These are phyloP conservation scores for Earliella scabrosa DNA, from an alignment of 1,284 basidiomycete species.

Conservation along the genomic window DNA sequence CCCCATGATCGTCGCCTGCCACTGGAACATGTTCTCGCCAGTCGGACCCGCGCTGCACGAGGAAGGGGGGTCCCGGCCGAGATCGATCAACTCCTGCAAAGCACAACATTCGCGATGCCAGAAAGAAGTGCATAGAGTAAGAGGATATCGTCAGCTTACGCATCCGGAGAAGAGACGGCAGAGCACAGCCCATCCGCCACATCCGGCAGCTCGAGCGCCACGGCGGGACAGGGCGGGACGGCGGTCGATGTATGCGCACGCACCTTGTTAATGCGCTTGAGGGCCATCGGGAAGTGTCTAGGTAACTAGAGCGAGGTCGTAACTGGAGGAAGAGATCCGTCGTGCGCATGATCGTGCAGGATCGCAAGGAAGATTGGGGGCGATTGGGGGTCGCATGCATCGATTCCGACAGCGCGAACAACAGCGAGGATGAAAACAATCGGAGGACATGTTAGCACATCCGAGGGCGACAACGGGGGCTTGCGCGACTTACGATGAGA, in stretches of 20 bases:
- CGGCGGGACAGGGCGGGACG: not conserved
- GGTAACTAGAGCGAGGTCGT: slow-evolving; percentile 33
- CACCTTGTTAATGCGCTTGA: slow-evolving; percentile 99
- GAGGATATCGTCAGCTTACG: slow-evolving; percentile 26
- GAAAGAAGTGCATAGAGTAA: slow-evolving; percentile 5
- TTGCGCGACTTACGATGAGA: slow-evolving; percentile 22
- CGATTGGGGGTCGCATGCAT: slow-evolving; percentile 21
- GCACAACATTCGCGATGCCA: not conserved
- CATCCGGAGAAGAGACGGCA: slow-evolving; percentile 3
- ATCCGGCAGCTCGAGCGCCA: slow-evolving; percentile 21
- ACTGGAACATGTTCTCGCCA: slow-evolving; percentile 97
- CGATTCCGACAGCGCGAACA: slow-evolving; percentile 12
- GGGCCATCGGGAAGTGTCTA: slow-evolving; percentile 68
- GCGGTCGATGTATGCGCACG: slow-evolving; percentile 30
- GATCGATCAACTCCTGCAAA: slow-evolving; percentile 91
- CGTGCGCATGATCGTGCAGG: slow-evolving; percentile 27
- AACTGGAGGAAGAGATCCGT: slow-evolving; percentile 9
- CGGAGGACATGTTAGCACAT: not conserved
- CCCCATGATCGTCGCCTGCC: slow-evolving; percentile 98
- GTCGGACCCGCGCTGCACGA: slow-evolving; percentile 97
- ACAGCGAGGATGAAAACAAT: not conserved
- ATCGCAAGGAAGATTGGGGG: slow-evolving; percentile 32
- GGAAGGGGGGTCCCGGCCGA: slow-evolving; percentile 95
- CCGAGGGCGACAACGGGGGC: not conserved
- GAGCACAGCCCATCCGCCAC: slow-evolving; percentile 18